Evolutionary conservation across 306 rosid genomes (phyloP).

Genomic region (Sindora glabra): DNA sequence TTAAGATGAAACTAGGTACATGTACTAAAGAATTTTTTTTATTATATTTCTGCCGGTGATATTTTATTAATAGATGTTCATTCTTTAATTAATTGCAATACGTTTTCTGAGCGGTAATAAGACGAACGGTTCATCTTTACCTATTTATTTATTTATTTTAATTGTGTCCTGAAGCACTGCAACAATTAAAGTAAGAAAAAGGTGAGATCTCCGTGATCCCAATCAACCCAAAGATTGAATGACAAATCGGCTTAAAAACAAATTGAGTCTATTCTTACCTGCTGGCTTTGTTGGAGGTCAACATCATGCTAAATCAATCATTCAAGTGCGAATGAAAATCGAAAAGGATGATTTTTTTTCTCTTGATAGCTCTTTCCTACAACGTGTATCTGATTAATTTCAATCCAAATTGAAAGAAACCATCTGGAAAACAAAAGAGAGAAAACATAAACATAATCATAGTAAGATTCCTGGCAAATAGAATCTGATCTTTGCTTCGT

Average conservation of each 20-base stretch:
- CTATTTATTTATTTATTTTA: too few relatives aligned
- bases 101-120: too few relatives aligned
- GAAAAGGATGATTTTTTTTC: neutral
- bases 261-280: neutral
- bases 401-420: neutral
- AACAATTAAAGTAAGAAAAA: neutral
- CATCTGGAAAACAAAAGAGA: neutral
- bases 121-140: too few relatives aligned
- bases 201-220: too few relatives aligned
- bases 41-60: too few relatives aligned
- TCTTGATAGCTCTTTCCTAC: neutral
- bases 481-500: neutral
- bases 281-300: constrained; percentile 6
- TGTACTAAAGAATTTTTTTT: too few relatives aligned
- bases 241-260: neutral
- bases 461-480: neutral
- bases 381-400: neutral
- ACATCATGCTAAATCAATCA: constrained; percentile 1
- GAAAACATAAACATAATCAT: too few relatives aligned
- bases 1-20: too few relatives aligned
- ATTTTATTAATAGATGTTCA: too few relatives aligned
- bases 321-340: constrained; percentile 2
- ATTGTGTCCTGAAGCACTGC: too few relatives aligned
- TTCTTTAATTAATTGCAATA: too few relatives aligned
- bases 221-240: too few relatives aligned